Conservation (phyloP, 2,329 filamentous ascomycete genomes). For the Aspergillus tamarii region DNA sequence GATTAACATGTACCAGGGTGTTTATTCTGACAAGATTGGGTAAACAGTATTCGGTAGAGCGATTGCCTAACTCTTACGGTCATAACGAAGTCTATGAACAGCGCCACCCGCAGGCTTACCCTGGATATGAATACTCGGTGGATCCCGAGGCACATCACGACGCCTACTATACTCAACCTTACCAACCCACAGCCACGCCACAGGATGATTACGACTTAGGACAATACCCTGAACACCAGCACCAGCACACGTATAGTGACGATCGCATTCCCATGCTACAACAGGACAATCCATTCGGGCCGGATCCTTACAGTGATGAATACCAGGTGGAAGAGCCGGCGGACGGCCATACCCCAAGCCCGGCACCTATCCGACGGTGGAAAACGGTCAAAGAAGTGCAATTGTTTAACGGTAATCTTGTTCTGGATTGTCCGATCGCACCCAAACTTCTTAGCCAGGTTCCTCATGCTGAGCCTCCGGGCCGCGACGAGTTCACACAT, state of each 20-base stretch:
- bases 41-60: slow-evolving; percentile 69
- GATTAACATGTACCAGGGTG: background rate
- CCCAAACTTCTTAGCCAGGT: slow-evolving; percentile 85
- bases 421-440: slow-evolving; percentile 94
- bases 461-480: slow-evolving; percentile 74
- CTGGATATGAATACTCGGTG: slow-evolving; percentile 70
- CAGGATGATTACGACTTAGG: slow-evolving; percentile 60
- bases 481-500: slow-evolving; percentile 78
- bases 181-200: slow-evolving; percentile 65
- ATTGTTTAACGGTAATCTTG: slow-evolving; percentile 92
- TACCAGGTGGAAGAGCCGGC: slow-evolving; percentile 46
- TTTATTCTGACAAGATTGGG: slow-evolving; percentile 4
- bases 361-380: slow-evolving; percentile 77
- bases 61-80: slow-evolving; percentile 65
- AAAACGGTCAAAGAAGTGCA: slow-evolving; percentile 99
- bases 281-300: slow-evolving; percentile 64
- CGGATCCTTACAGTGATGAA: slow-evolving; percentile 58
- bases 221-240: slow-evolving; percentile 55
- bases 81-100: slow-evolving; percentile 64
- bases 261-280: slow-evolving; percentile 76
- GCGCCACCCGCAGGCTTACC: slow-evolving; percentile 53
- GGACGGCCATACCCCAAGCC: slow-evolving; percentile 50
- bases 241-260: slow-evolving; percentile 65
- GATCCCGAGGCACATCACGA: slow-evolving; percentile 87
- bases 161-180: slow-evolving; percentile 81